Evolutionary conservation across 352 stramenopile species (phyloP).

Genomic region (Salisapilia sapeloensis): DNA sequence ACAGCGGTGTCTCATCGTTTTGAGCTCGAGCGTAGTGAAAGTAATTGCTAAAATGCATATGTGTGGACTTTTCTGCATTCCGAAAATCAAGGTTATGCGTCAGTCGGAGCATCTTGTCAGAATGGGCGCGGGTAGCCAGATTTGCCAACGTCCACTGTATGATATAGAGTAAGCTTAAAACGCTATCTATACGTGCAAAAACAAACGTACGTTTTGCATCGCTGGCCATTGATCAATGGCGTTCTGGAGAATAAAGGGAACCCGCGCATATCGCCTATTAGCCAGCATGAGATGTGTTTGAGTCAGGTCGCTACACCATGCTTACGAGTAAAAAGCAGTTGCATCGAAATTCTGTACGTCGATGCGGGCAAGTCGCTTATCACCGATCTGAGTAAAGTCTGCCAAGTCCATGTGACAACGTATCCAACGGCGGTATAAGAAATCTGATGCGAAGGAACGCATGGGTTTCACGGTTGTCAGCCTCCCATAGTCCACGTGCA

Average conservation of each 20-base stretch:
- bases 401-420: conserved; percentile 61
- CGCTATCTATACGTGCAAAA: background rate
- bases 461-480: conserved; percentile 8
- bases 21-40: conserved; percentile 37
- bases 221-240: conserved; percentile 59
- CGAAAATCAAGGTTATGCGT: conserved; percentile 74
- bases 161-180: conserved; percentile 2
- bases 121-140: conserved; percentile 23
- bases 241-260: conserved; percentile 59
- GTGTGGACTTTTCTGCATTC: conserved; percentile 22
- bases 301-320: no score
- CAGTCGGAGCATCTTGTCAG: conserved; percentile 23
- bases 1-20: conserved; percentile 73
- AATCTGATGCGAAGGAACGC: conserved; percentile 51
- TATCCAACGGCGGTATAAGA: conserved; percentile 75
- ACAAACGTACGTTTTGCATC: conserved; percentile 20
- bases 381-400: conserved; percentile 21
- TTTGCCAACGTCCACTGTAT: conserved; percentile 57
- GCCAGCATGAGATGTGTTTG: conserved; percentile 1
- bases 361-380: no score
- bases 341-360: no score
- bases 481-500: conserved; percentile 3
- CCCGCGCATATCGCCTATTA: conserved; percentile 35
- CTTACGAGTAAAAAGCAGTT: no score
- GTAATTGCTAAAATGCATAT: conserved; percentile 71